Evolutionary conservation across 2,329 filamentous ascomycete genomes (phyloP).

Genomic region (Colletotrichum liriopes): DNA sequence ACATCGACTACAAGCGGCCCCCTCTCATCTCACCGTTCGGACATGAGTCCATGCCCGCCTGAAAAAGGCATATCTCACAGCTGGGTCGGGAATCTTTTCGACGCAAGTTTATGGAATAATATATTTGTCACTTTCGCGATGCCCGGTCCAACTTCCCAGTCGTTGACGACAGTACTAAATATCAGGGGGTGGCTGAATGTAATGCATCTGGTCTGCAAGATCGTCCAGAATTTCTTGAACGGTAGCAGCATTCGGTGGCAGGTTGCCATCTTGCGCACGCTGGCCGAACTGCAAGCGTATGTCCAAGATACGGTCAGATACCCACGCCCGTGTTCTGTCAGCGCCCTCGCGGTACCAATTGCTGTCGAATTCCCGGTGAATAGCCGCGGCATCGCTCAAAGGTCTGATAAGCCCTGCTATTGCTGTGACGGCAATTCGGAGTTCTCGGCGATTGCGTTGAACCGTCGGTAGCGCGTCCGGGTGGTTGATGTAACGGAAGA

Average conservation of each 20-base stretch:
- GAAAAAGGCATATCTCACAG: background rate
- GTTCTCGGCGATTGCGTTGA: conserved; percentile 1
- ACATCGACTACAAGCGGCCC: conserved; percentile 14
- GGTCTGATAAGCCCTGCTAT: background rate
- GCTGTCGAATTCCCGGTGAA: background rate
- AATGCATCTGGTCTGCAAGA: background rate
- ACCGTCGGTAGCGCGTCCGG: background rate
- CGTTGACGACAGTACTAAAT: background rate
- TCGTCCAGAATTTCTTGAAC: background rate
- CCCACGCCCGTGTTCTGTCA: background rate
- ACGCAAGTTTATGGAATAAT: background rate
- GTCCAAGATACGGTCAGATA: background rate
- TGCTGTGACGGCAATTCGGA: background rate
- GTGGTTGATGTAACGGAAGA: conserved; percentile 16
- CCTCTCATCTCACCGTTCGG: conserved; percentile 9
- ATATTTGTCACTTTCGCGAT: background rate
- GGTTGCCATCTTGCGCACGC: background rate
- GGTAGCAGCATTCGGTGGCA: background rate
- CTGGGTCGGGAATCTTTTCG: background rate
- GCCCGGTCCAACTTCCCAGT: background rate
- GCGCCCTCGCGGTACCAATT: conserved; percentile 7
- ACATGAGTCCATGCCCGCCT: background rate
- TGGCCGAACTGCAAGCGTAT: background rate
- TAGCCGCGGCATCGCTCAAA: background rate
- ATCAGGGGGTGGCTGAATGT: background rate